These are phyloP conservation scores for Globisporangium spiculum DNA, from an alignment of 352 stramenopile genomes.

Conservation along the genomic window DNA sequence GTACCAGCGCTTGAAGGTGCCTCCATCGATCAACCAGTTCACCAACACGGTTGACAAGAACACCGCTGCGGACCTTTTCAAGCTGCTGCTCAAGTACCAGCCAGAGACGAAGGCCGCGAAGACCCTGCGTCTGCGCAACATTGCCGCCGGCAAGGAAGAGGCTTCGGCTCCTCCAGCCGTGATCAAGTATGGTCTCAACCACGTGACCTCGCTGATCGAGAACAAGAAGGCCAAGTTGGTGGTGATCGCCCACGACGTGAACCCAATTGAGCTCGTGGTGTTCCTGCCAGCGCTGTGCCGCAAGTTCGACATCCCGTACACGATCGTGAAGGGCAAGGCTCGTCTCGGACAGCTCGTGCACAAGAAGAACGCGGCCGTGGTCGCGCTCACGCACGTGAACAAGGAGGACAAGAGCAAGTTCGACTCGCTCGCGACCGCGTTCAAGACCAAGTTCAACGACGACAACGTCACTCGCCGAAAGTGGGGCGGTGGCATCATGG, in stretches of 20 bases:
- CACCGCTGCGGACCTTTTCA: slow-evolving; percentile 97
- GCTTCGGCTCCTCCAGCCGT: slow-evolving; percentile 86
- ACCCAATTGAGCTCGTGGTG: slow-evolving; percentile 98
- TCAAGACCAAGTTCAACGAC: slow-evolving; percentile 98
- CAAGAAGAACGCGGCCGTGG: slow-evolving; percentile 97
- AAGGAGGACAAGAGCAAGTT: slow-evolving; percentile 98
- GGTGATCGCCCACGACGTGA: slow-evolving; percentile 98
- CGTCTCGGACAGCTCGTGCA: slow-evolving; percentile 97
- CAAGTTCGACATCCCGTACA: slow-evolving; percentile 99
- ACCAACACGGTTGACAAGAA: slow-evolving; percentile 98
- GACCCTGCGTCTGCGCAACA: slow-evolving; percentile 96
- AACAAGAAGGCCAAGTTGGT: slow-evolving; percentile 99
- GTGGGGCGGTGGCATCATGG: slow-evolving; percentile 99
- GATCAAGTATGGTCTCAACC: slow-evolving; percentile 99
- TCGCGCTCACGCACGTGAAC: slow-evolving; percentile 96
- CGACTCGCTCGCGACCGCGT: slow-evolving; percentile 90
- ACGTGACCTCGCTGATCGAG: slow-evolving; percentile 99
- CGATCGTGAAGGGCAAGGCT: slow-evolving; percentile 99
- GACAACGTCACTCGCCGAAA: slow-evolving; percentile 90
- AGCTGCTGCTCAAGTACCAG: slow-evolving; percentile 99
- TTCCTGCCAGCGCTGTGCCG: slow-evolving; percentile 97
- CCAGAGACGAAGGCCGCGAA: slow-evolving; percentile 98
- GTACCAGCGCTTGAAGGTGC: slow-evolving; percentile 98
- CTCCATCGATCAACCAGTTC: slow-evolving; percentile 99
- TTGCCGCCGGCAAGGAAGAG: slow-evolving; percentile 93